Evolutionary conservation across 306 rosid genomes (phyloP), one percentile per base, ranked within the genome.

Genomic region (Myrica gale): DNA sequence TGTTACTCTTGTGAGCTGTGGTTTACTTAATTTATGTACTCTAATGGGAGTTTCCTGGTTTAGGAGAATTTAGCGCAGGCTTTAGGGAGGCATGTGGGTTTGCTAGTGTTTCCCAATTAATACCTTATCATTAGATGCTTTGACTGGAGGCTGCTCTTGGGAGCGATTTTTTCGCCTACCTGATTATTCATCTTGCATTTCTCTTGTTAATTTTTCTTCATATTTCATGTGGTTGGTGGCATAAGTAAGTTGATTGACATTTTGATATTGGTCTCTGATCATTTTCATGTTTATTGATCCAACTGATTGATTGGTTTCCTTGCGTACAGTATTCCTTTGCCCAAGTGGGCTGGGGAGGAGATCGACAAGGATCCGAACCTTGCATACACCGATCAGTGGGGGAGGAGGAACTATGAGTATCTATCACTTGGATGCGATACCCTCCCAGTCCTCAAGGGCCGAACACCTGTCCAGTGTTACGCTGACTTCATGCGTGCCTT

Each of bases 341-440:
- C 99, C 16, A 90, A 85, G 73, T 96, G 99, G 99, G 99, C 41
- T 37, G 88, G 54, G 57, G 99, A 92, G 70, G 99, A 96, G 82
- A 84, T 89, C 26, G 79, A 90, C 3, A 85, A 81, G 20, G 99
- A 96, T 71, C 89, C 72, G 8, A 94, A 96, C 84, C 93, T 96
- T 71, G 97, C 93, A 23, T 96, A 90, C 63, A 92, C 97, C 41
- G 99, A 96, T 86, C 98, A 92, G 81, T 96, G 99, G 99, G 98
- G 99, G 45, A 88, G 87, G 76, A 89, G 98, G 82, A 96, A 96
- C 76, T 68, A 77, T 6, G 99, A 96, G 84, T 96, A 92, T 80
- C 0, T 92, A 46, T 96, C 99, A 9, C 93, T 96, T 58, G 99
- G 97, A 7, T 85, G 88, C 54, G 99, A 96, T 81, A 89, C 86